These are phyloP conservation scores for Candida smagusa DNA, from an alignment of 1,139 yeast genomes.

Conservation along the genomic window DNA sequence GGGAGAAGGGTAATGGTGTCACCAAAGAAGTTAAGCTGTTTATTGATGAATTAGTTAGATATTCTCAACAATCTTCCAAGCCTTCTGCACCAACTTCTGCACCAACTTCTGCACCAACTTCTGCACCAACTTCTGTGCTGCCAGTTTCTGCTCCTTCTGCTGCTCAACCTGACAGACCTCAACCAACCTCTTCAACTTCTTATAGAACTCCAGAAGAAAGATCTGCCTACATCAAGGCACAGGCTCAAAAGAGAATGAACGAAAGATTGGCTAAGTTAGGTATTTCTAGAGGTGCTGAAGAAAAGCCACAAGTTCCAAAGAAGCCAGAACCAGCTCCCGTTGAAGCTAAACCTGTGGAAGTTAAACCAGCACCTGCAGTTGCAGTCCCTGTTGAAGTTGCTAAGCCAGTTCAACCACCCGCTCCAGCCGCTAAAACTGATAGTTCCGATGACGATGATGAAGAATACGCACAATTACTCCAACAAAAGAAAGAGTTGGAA, in stretches of 20 bases:
- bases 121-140: slow-evolving; percentile 4
- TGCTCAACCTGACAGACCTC: slow-evolving; percentile 6
- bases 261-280: slow-evolving; percentile 88
- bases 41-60: slow-evolving; percentile 46
- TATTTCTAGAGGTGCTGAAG: slow-evolving; percentile 38
- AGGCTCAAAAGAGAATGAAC: slow-evolving; percentile 86
- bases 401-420: not conserved
- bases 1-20: slow-evolving; percentile 86
- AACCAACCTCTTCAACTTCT: slow-evolving; percentile 11
- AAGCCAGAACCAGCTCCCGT: slow-evolving; percentile 6
- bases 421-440: slow-evolving; percentile 6
- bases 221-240: slow-evolving; percentile 82
- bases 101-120: slow-evolving; percentile 1
- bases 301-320: slow-evolving; percentile 10
- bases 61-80: slow-evolving; percentile 4
- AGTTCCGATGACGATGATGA: slow-evolving; percentile 41
- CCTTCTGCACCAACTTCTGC: slow-evolving; percentile 1
- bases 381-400: slow-evolving; percentile 1
- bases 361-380: slow-evolving; percentile 1
- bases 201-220: slow-evolving; percentile 59
- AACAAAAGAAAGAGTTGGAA: slow-evolving; percentile 49
- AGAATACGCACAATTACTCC: slow-evolving; percentile 44
- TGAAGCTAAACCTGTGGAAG: slow-evolving; percentile 1
- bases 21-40: slow-evolving; percentile 60
- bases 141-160: slow-evolving; percentile 3